Percentiles rank a stretch among this genome's conserved stretches.
These are phyloP conservation scores for Cercospora zeae-maydis DNA, from an alignment of 2,329 filamentous ascomycete genomes.

Conservation along the genomic window DNA sequence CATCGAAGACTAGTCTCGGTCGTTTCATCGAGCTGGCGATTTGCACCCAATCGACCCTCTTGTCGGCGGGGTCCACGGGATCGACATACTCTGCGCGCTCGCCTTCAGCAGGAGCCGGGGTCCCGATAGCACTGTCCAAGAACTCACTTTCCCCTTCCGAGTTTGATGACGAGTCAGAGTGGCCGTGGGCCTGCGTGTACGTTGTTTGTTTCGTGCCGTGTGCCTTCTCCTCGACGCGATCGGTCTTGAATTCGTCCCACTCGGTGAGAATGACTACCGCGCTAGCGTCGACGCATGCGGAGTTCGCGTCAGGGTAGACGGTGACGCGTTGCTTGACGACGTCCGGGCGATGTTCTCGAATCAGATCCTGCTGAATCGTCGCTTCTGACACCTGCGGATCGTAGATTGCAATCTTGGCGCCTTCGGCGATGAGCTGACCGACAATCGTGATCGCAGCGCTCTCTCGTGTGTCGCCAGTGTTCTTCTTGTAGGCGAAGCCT, in stretches of 20 bases:
- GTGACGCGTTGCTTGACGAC: constrained; percentile 31
- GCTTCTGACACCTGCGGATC: constrained; percentile 52
- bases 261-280: constrained; percentile 38
- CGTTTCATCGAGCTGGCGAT: constrained; percentile 35
- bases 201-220: not conserved
- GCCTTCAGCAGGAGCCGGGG: constrained; percentile 14
- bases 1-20: constrained; percentile 39
- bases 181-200: not conserved
- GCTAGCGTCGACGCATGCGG: constrained; percentile 35
- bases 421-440: constrained; percentile 61
- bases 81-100: constrained; percentile 12
- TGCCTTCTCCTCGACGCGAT: constrained; percentile 16
- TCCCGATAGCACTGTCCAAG: constrained; percentile 21
- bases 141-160: constrained; percentile 22
- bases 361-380: constrained; percentile 36
- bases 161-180: constrained; percentile 12
- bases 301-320: constrained; percentile 32
- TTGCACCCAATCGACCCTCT: constrained; percentile 34
- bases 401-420: constrained; percentile 62
- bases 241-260: constrained; percentile 38
- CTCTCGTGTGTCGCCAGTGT: constrained; percentile 72
- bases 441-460: constrained; percentile 66
- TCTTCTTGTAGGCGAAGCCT: constrained; percentile 76
- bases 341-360: constrained; percentile 24
- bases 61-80: constrained; percentile 11